Evolutionary conservation across 1,284 basidiomycete genomes (phyloP).

Genomic region (Ceratobasidium sp.): DNA sequence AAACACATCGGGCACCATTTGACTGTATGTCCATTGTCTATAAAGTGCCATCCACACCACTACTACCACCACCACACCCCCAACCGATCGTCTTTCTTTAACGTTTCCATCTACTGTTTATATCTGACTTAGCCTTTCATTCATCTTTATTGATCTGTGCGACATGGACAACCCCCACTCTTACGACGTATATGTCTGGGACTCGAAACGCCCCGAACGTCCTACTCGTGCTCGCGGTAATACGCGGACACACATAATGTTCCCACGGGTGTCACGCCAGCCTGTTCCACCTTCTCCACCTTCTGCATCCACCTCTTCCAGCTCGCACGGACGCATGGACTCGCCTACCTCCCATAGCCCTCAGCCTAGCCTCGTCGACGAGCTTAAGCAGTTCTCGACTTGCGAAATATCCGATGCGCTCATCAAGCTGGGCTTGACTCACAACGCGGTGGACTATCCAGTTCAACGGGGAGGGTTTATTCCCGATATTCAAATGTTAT

Average conservation of each 20-base stretch:
- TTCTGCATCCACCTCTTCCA: slow-evolving; percentile 22
- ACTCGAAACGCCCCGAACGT: slow-evolving; percentile 36
- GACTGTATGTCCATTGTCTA: slow-evolving; percentile 19
- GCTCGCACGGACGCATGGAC: slow-evolving; percentile 27
- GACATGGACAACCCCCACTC: slow-evolving; percentile 20
- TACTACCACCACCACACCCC: slow-evolving; percentile 6
- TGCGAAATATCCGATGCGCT: slow-evolving; percentile 94
- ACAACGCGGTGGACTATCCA: slow-evolving; percentile 32
- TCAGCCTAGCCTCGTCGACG: slow-evolving; percentile 5
- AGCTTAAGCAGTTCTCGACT: slow-evolving; percentile 61
- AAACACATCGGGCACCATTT: slow-evolving; percentile 18
- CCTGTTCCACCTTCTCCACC: slow-evolving; percentile 4
- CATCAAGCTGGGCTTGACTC: slow-evolving; percentile 75
- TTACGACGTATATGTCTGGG: slow-evolving; percentile 36
- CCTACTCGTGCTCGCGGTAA: slow-evolving; percentile 21
- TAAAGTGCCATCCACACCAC: not conserved
- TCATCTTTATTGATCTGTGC: not conserved
- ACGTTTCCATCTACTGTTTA: slow-evolving; percentile 20
- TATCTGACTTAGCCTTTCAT: slow-evolving; percentile 30
- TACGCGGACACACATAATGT: slow-evolving; percentile 5
- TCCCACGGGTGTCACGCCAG: slow-evolving; percentile 20
- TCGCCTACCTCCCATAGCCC: slow-evolving; percentile 12
- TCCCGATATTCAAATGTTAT: slow-evolving; percentile 79
- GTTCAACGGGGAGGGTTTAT: slow-evolving; percentile 82
- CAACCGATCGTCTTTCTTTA: slow-evolving; percentile 22